phyloP scores from a whole-genome alignment of 371 early-diverging fungal species.

The Apophysomyces variabilis region DNA sequence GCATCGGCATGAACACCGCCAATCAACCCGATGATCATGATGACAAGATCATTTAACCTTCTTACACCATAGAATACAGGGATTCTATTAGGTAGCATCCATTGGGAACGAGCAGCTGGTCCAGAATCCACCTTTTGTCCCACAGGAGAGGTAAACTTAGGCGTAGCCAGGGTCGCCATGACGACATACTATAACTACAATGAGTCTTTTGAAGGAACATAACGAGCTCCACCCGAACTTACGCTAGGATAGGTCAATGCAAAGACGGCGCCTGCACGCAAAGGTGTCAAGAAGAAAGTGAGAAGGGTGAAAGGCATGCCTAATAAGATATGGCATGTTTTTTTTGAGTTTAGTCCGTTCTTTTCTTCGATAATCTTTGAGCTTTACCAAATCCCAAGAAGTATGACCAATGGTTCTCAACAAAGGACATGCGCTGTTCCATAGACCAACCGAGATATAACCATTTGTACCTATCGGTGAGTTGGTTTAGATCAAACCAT shows the following conservation, averaged over 20 bases:
- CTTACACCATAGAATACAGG: constrained; percentile 52
- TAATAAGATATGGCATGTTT: not conserved
- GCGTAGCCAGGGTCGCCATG: constrained; percentile 54
- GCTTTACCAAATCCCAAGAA: constrained; percentile 58
- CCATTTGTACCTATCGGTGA: constrained; percentile 52
- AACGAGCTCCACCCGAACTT: constrained; percentile 22
- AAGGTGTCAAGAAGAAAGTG: constrained; percentile 52
- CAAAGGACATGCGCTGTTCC: constrained; percentile 54
- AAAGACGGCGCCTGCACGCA: constrained; percentile 54
- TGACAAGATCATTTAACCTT: constrained; percentile 44
- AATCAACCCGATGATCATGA: constrained; percentile 33
- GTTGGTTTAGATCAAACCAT: too few species aligned
- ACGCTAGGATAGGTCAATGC: constrained; percentile 55
- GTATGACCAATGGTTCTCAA: constrained; percentile 59
- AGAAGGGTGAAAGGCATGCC: constrained; percentile 45
- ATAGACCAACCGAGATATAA: constrained; percentile 51
- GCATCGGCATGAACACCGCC: constrained; percentile 51
- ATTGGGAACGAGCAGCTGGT: constrained; percentile 30
- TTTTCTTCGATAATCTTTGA: not conserved
- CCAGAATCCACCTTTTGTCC: constrained; percentile 36
- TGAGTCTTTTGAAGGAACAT: not conserved
- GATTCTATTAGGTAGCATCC: constrained; percentile 43
- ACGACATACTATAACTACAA: constrained; percentile 45
- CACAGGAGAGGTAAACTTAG: constrained; percentile 35
- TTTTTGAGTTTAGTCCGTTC: too few species aligned